Conservation (phyloP, 108 stramenopile genomes). For the Craspedostauros australis region DNA sequence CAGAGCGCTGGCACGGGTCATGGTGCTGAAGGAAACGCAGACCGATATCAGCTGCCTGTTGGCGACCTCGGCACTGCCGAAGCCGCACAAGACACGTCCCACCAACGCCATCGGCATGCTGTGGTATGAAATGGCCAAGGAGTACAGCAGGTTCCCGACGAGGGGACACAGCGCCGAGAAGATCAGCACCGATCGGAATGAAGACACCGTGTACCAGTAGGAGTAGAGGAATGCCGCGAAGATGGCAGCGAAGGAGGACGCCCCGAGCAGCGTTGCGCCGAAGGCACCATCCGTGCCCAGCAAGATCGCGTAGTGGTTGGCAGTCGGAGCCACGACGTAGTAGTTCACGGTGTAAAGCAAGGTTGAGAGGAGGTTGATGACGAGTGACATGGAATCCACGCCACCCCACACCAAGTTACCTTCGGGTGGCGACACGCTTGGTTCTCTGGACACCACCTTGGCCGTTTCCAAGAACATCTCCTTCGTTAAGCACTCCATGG, state of each 20-base stretch:
- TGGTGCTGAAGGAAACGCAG: conserved; percentile 39
- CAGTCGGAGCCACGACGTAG: conserved; percentile 65
- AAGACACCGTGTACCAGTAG: conserved; percentile 49
- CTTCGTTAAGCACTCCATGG: too few species aligned
- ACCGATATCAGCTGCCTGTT: conserved; percentile 61
- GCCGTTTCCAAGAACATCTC: too few species aligned
- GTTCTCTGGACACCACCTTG: too few species aligned
- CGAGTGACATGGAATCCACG: conserved; percentile 31
- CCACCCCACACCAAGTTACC: conserved; percentile 57
- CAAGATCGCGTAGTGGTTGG: conserved; percentile 45
- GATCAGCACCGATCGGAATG: conserved; percentile 46
- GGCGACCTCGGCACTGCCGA: conserved; percentile 57
- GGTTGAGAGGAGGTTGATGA: conserved; percentile 52
- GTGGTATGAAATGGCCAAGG: conserved; percentile 42
- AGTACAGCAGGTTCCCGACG: conserved; percentile 54
- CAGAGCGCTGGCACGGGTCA: conserved; percentile 57
- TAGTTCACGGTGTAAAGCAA: conserved; percentile 65
- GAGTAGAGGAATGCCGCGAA: conserved; percentile 65
- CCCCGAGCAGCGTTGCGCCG: conserved; percentile 51
- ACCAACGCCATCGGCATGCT: conserved; percentile 45
- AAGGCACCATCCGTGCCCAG: conserved; percentile 46
- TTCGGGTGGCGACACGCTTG: too few species aligned
- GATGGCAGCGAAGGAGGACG: conserved; percentile 52
- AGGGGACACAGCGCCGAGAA: conserved; percentile 50
- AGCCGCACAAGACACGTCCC: conserved; percentile 58